Evolutionary conservation across 768 basidiomycete species (phyloP), one percentile per base, ranked within the genome.

Genomic region (Amanita pallidorosea): DNA sequence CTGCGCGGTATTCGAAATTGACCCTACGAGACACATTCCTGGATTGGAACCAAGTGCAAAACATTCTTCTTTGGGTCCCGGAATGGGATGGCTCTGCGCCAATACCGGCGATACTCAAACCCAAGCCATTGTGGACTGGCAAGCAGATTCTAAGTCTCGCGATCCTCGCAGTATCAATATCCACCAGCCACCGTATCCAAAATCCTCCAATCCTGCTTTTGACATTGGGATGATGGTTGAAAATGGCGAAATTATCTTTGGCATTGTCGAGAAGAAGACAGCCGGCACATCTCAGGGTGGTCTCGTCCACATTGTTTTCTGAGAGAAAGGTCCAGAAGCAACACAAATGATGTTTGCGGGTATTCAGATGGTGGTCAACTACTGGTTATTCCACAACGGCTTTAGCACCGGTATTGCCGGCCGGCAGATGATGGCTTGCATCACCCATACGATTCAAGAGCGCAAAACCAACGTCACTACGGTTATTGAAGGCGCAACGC

Each of bases 371-470:
- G 83, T 98, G 51, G 92, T 98, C 69, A 97, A 99, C 67, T 98
- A 81, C 65, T 99, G 95, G 95, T 76, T 98, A 7, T 90, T 98
- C 73, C 96, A 99, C 68, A 93, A 94, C 55, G 95, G 96, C 35
- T 99, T 98, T 76, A 92, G 89, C 58, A 97, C 98, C 60, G 95
- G 96, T 51, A 99, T 99, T 56, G 96, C 95, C 23, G 95, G 94
- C 61, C 74, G 77, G 50, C 76, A 73, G 29, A 95, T 92, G 36
- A 97, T 96, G 94, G 72, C 70, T 11, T 80, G 74, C 22, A n/a
- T n/a, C n/a, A n/a, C n/a, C n/a, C n/a, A n/a, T n/a, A n/a, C n/a
- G n/a, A n/a, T n/a, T n/a, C n/a, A n/a, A n/a, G n/a, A n/a, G n/a
- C n/a, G n/a, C n/a, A n/a, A n/a, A n/a, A n/a, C n/a, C n/a, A n/a